Conservation (phyloP, 495 filamentous ascomycete species). For the Collariella sp. region DNA sequence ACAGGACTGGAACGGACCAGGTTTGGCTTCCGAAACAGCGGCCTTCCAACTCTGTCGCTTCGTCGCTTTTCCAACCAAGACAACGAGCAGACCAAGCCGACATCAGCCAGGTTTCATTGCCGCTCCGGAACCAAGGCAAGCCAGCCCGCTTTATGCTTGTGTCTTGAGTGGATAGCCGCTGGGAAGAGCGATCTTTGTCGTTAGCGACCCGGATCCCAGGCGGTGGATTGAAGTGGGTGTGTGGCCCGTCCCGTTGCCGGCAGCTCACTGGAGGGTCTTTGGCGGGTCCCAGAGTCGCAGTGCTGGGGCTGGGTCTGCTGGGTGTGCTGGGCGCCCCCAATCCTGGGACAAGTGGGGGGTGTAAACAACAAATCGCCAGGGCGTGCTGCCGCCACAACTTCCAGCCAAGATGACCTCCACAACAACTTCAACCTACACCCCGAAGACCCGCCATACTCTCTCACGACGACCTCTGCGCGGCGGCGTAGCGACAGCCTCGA, state of each 20-base stretch:
- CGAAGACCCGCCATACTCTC: conserved; percentile 67
- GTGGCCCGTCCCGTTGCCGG: conserved; percentile 3
- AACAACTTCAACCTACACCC: conserved; percentile 54
- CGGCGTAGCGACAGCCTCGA: conserved; percentile 49
- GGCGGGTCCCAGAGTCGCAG: conserved; percentile 3
- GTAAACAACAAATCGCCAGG: conserved; percentile 25
- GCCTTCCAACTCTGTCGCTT: not conserved
- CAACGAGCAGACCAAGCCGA: not conserved
- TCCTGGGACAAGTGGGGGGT: conserved; percentile 12
- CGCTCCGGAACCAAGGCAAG: not conserved
- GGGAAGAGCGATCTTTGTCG: not conserved
- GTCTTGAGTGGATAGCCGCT: not conserved
- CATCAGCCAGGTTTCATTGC: not conserved
- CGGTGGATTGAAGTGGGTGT: not conserved
- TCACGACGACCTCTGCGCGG: conserved; percentile 26
- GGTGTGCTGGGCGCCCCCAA: not conserved
- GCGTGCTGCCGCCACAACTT: conserved; percentile 12
- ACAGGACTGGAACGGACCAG: too few species aligned
- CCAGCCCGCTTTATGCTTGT: not conserved
- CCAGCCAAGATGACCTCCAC: conserved; percentile 27
- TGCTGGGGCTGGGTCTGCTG: too few species aligned
- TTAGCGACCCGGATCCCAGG: not conserved
- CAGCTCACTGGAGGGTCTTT: not conserved
- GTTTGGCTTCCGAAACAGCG: too few species aligned
- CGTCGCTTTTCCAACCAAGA: not conserved